Evolutionary conservation across 2,329 filamentous ascomycete genomes (phyloP), one percentile per base, ranked within the genome.

Genomic region (Epichloe scottii): DNA sequence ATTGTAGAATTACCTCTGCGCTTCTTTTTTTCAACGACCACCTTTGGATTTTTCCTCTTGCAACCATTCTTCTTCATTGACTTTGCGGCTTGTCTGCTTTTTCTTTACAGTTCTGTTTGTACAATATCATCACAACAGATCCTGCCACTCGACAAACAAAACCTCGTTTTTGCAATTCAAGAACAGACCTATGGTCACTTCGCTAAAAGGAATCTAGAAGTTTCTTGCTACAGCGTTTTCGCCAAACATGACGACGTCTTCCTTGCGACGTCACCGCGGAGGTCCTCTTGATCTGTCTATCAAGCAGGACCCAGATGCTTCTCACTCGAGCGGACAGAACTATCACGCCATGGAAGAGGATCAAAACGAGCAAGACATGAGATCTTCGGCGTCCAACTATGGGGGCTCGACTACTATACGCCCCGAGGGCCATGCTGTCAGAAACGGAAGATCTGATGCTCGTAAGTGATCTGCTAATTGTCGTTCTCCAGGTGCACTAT

Each of bases 361-460:
- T 7, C 21, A 39, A 6, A 23, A 35, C 15, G 26, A 33, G 23
- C 44, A 48, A 2, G 46, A 50, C 11, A 10, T 38, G 17, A 23
- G 4, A 21, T 46, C 51, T 34, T 10, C 5, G n/a, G 49, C 51
- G 2, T 61, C 59, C 2, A 56, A 54, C 45, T 58, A 56, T 46
- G 57, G 56, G 19, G 58, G 52, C 12, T 54, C 51, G 15, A 57
- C 56, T 0, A 55, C 37, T 2, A 38, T 53, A 15, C 50, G 53
- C 5, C 55, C 49, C 15, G 49, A 55, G n/a, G 53, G 58, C 39
- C 59, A 56, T 4, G 58, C 62, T 19, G 55, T 58, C 48, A 61
- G 57, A 5, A 56, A 62, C 21, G 60, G 59, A 17, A 59, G 68
- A 51, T 71, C 68, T 30, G 62, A 70, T 60, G 68, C 68, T 34